Evolutionary conservation across 768 basidiomycete genomes (phyloP), one percentile per base, ranked within the genome.

Genomic region (Panaeolus cyanescens): DNA sequence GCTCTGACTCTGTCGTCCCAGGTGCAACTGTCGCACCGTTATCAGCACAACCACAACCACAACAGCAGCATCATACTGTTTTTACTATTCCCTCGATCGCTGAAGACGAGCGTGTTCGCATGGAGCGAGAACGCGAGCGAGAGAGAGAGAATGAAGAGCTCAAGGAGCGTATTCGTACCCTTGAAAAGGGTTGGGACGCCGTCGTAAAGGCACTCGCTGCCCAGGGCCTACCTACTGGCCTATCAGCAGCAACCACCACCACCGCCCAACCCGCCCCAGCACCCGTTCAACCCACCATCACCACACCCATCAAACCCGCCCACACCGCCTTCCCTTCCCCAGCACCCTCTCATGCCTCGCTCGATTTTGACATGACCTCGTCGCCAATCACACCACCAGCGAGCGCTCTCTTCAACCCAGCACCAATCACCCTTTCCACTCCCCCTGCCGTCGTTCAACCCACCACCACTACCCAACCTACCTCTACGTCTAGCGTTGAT

Each of bases 141-240:
- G 88, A 91, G 62, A 79, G 77, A 58, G 92, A 94, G 77, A 94
- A 93, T 61, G 79, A 84, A 65, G 88, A 92, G 68, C 79, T 94
- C 50, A 83, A 83, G 64, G 90, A 91, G 72, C 82, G 92, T 42
- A 88, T 93, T 71, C 84, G 83, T 67, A 88, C 87, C 0, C 88
- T 93, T 22, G 92, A 93, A 76, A 84, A 80, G 50, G 91, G 91
- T 25, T 93, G 92, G 86, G 89, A 91, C 63, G 87, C 86, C 55
- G 89, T 93, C 59, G 80, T 93, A 63, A 90, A 88, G 66, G 90
- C 90, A 8, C 79, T 93, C 59, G 80, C 87, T 55, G 80, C 85
- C 13, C 90, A 92, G 66, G 87, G 89, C 57, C 79, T 89, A 30
- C 79, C 87, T 15, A 80, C 83, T 17, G 78, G 77, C 55, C 67